Evolutionary conservation across 768 basidiomycete species (phyloP).

Genomic region (Leucocoprinus leucothites): DNA sequence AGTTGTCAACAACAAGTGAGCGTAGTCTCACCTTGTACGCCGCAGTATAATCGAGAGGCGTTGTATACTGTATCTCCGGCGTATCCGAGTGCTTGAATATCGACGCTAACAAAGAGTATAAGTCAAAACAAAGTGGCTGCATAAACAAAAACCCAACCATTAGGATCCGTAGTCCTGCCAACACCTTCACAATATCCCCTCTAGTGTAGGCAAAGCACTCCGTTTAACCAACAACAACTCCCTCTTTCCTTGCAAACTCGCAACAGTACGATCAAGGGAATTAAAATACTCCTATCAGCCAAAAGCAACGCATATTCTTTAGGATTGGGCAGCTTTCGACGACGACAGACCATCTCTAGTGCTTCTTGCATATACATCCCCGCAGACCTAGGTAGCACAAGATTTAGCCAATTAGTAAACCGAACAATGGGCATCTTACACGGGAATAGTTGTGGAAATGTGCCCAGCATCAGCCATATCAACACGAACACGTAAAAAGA

Average conservation of each 20-base stretch:
- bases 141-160: too few relatives aligned
- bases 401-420: neutral
- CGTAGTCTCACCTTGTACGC: conserved; percentile 84
- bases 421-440: conserved; percentile 53
- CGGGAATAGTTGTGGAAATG: conserved; percentile 86
- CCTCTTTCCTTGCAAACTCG: conserved; percentile 83
- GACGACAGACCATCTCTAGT: conserved; percentile 77
- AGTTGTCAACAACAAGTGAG: too few relatives aligned
- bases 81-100: conserved; percentile 91
- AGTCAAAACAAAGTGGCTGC: too few relatives aligned
- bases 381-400: conserved; percentile 55
- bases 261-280: conserved; percentile 97
- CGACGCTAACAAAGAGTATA: conserved; percentile 55
- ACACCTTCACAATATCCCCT: conserved; percentile 67
- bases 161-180: conserved; percentile 84
- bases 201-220: conserved; percentile 70
- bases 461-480: conserved; percentile 82
- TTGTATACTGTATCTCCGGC: conserved; percentile 51
- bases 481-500: conserved; percentile 80
- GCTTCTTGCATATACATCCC: conserved; percentile 98
- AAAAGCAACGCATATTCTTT: conserved; percentile 83
- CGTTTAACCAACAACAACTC: conserved; percentile 81
- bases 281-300: conserved; percentile 65
- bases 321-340: conserved; percentile 61
- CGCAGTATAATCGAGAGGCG: conserved; percentile 73